A percentile compares a stretch with the other conserved stretches of the same genome.
phyloP scores from a whole-genome alignment of 2,329 filamentous ascomycete genomes.

The Aspergillus bombycis region DNA sequence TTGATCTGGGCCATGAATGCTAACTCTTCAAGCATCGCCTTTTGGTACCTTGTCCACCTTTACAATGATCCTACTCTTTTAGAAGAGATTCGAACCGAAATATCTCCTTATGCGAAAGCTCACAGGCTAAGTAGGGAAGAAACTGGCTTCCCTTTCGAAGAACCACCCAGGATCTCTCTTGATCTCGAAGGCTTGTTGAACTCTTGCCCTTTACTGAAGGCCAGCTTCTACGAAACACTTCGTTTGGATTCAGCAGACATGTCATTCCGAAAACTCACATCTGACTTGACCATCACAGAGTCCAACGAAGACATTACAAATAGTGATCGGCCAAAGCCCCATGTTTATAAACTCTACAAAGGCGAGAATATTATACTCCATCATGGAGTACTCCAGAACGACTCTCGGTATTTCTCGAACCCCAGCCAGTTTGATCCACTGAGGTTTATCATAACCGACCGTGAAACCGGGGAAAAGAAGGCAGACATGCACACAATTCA shows the following conservation, averaged over 20 bases:
- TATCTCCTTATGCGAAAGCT: conserved; percentile 46
- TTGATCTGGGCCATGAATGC: conserved; percentile 60
- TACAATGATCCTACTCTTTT: conserved; percentile 46
- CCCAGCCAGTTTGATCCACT: conserved; percentile 49
- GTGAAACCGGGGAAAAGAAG: conserved; percentile 38
- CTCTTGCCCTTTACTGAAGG: conserved; percentile 51
- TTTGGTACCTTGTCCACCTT: conserved; percentile 55
- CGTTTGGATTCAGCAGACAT: conserved; percentile 48
- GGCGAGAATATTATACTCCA: conserved; percentile 50
- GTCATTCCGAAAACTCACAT: conserved; percentile 45
- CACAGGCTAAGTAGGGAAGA: conserved; percentile 39
- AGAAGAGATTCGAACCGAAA: conserved; percentile 49
- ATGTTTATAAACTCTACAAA: conserved; percentile 45
- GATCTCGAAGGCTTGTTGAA: conserved; percentile 44
- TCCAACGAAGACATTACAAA: conserved; percentile 41
- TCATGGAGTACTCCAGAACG: conserved; percentile 48
- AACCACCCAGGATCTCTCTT: conserved; percentile 48
- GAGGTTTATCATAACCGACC: conserved; percentile 50
- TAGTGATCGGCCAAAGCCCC: conserved; percentile 29
- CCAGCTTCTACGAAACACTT: conserved; percentile 51
- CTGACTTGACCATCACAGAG: conserved; percentile 45
- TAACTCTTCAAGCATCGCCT: conserved; percentile 56
- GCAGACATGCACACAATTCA: conserved; percentile 47
- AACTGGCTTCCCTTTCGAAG: conserved; percentile 47
- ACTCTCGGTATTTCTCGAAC: conserved; percentile 44